Evolutionary conservation across 164 flowering plant genomes (phyloP), one percentile per base, ranked within the genome.

Genomic region (Chimonanthus salicifolius): DNA sequence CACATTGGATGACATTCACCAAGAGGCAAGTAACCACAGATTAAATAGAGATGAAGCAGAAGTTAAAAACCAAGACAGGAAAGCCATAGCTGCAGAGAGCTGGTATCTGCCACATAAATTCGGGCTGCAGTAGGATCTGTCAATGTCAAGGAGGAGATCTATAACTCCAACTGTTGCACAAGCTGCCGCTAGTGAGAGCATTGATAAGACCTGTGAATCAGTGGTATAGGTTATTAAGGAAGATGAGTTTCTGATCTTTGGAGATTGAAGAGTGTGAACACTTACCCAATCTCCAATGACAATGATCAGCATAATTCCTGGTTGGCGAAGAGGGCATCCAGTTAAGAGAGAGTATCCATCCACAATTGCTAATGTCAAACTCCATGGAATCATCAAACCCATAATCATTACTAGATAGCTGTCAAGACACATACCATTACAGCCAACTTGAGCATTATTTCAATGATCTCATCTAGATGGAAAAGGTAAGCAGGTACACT

Each of bases 361-460:
- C 58, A 92, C 83, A 74, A 92, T 18, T 67, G 90, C 92, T 78
- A 90, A 58, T 49, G 90, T 84, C 74, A 87, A 87, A 75, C 97
- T 90, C 97, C 97, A 92, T 20, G 97, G 94, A 47, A 88, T 86
- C 43, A 89, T 85, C 86, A 90, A 81, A 71, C 93, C 90, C 94
- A 90, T 88, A 72, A 85, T 79, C 63, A 92, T 90, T 20, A 90
- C 93, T 84, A 92, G 78, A 74, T 79, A 92, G 87, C 97, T 92
- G 88, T 50, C 74, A 15, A 69, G 48, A 54, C 11, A 58, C 15
- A 69, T 6, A 11, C 60, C 11, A 54, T n/a, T 54, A 54, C 6
- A 10, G 16, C 60, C 33, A 33, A 33, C 33, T 1, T 33, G 33
- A 33, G 33, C 33, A 33, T 33, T 33, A 33, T 33, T 33, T 33